A percentile compares a stretch with the other conserved stretches of the same genome.
Conservation (phyloP, 1,139 yeast species). For the Taphrina sp. region DNA sequence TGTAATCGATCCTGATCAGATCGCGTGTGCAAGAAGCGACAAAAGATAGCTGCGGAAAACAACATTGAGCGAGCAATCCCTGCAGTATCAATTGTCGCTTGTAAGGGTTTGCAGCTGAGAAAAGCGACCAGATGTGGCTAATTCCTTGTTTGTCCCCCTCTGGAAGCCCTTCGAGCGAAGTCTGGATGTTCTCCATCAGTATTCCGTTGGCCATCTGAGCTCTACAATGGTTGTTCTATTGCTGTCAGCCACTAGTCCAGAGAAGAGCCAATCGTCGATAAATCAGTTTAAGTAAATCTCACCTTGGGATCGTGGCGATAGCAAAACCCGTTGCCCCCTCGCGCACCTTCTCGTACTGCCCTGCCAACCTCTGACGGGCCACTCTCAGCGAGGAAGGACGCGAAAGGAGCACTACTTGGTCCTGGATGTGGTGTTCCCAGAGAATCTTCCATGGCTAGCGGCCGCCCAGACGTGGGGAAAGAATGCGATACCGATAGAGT, state of each 20-base stretch:
- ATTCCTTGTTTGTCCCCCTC: slow-evolving; percentile 67
- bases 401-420: no score
- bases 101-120: slow-evolving; percentile 65
- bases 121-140: slow-evolving; percentile 73
- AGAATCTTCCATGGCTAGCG: no score
- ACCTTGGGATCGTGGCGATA: slow-evolving; percentile 29
- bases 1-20: slow-evolving; percentile 82
- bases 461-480: no score
- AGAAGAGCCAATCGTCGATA: slow-evolving; percentile 35
- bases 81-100: slow-evolving; percentile 74
- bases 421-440: no score
- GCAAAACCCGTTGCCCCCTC: slow-evolving; percentile 28
- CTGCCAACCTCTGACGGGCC: slow-evolving; percentile 26
- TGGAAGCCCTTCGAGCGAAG: slow-evolving; percentile 52
- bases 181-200: slow-evolving; percentile 59
- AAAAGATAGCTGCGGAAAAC: slow-evolving; percentile 88
- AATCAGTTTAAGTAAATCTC: background rate
- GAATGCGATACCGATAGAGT: no score
- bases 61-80: slow-evolving; percentile 84
- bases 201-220: slow-evolving; percentile 64
- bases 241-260: slow-evolving; percentile 38
- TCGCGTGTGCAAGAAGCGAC: slow-evolving; percentile 75
- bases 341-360: slow-evolving; percentile 28
- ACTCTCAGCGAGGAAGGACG: slow-evolving; percentile 24
- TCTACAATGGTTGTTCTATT: slow-evolving; percentile 76